phyloP scores from a whole-genome alignment of 1,284 basidiomycete genomes.

The Moesziomyces parantarcticus region DNA sequence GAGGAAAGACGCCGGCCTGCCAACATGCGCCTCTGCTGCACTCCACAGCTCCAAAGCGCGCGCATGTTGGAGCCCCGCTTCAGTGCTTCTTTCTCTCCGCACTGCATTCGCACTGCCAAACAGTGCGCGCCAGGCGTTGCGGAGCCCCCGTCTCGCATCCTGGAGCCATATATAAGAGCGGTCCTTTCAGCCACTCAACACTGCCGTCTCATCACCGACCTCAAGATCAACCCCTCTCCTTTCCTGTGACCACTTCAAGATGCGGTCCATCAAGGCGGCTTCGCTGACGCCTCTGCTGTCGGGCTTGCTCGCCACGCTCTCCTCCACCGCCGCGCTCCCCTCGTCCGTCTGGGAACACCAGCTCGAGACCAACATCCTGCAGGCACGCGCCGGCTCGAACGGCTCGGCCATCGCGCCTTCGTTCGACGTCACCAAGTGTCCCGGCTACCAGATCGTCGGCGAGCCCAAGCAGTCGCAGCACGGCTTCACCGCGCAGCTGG shows the following conservation, averaged over 20 bases:
- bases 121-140: background rate
- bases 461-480: slow-evolving; percentile 13
- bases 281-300: slow-evolving; percentile 30
- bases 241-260: slow-evolving; percentile 7
- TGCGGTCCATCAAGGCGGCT: slow-evolving; percentile 35
- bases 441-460: slow-evolving; percentile 51
- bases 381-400: slow-evolving; percentile 15
- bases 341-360: slow-evolving; percentile 22
- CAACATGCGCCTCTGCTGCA: background rate
- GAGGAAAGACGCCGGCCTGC: background rate
- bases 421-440: slow-evolving; percentile 40
- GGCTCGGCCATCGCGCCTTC: slow-evolving; percentile 22
- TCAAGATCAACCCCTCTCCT: background rate
- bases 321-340: slow-evolving; percentile 18
- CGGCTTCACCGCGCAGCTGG: slow-evolving; percentile 74
- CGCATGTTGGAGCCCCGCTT: background rate
- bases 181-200: background rate
- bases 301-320: slow-evolving; percentile 23
- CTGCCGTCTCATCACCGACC: background rate
- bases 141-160: background rate
- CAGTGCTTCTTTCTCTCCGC: background rate
- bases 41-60: background rate
- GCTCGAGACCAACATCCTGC: slow-evolving; percentile 27
- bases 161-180: background rate
- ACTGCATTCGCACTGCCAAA: background rate